Evolutionary conservation across 164 flowering plant genomes (phyloP).

Genomic region (Macadamia integrifolia): DNA sequence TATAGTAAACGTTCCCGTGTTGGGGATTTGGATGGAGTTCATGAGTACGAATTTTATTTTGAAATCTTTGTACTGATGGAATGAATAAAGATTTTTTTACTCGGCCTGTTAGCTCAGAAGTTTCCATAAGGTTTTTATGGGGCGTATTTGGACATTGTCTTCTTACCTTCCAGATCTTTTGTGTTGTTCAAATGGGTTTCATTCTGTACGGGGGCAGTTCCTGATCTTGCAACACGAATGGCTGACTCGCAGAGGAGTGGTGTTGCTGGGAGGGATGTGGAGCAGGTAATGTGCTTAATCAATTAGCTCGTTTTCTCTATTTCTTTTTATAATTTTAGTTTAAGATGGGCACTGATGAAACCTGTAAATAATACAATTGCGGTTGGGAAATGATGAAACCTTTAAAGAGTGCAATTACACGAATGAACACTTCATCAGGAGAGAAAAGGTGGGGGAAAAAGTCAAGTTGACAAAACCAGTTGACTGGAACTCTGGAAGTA

Average conservation of each 20-base stretch:
- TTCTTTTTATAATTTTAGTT: background rate
- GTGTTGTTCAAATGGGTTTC: constrained; percentile 45
- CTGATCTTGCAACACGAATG: constrained; percentile 55
- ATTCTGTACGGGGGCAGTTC: constrained; percentile 19
- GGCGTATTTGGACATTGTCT: constrained; percentile 13
- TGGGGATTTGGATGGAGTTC: background rate
- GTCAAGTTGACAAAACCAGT: no score
- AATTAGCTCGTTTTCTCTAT: background rate
- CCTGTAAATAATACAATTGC: background rate
- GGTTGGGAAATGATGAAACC: no score
- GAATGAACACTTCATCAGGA: no score
- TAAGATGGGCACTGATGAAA: background rate
- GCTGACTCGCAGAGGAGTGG: constrained; percentile 57
- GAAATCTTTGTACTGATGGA: constrained; percentile 1
- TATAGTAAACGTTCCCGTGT: background rate
- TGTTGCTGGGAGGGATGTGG: constrained; percentile 61
- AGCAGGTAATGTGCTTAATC: constrained; percentile 43
- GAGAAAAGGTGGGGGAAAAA: no score
- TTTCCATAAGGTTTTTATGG: constrained; percentile 22
- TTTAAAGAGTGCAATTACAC: no score
- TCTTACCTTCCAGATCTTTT: background rate
- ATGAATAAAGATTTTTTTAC: constrained; percentile 16
- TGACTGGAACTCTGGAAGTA: no score
- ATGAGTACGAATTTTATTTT: background rate
- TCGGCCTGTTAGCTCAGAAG: constrained; percentile 9